Evolutionary conservation across 768 basidiomycete species (phyloP), one percentile per base, ranked within the genome.

Genomic region (Rhodotorula toruloides): DNA sequence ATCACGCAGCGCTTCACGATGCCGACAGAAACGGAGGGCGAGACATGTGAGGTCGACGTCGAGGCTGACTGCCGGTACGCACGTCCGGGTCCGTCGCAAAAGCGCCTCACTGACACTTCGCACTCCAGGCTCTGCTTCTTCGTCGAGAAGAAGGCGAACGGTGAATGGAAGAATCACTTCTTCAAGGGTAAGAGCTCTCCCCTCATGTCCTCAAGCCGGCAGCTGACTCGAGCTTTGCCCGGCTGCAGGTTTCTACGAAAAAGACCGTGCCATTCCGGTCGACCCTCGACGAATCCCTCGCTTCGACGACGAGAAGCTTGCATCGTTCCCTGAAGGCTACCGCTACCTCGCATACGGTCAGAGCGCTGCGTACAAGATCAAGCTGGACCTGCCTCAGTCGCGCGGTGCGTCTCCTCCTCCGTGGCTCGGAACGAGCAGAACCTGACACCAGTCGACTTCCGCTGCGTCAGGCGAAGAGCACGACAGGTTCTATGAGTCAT

Each of bases 1-100:
- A 76, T 76, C 63, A 76, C 75, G 2, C 75, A 76, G 49, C 65
- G 75, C 1, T 76, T 76, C 66, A 53, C 59, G 5, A 61, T 76
- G 67, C 72, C 72, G 14, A 52, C 66, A 27, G 57, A 50, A 13
- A 46, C 40, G 22, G 68, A 64, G n/a, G 74, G 71, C 29, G 65
- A 65, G 42, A 53, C 63, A 5, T 73, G 69, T 54, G 71, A 74
- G 42, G 75, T 75, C 25, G 75, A 76, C 58, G 66, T 74, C 44
- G 75, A 76, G 19, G 74, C 74, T 2, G 75, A 76, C 46, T 74
- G 75, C 37, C 64, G 67, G 63, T 48, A 14, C n/a, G 63, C 49
- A 2, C 47, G 4, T 22, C 10, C n/a, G 3, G 27, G 27, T 17
- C 16, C 4, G 12, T 31, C 14, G 5, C 22, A 14, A 27, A 32